Evolutionary conservation across 2,329 filamentous ascomycete species (phyloP), one percentile per base, ranked within the genome.

Genomic region (Alternaria conjuncta): DNA sequence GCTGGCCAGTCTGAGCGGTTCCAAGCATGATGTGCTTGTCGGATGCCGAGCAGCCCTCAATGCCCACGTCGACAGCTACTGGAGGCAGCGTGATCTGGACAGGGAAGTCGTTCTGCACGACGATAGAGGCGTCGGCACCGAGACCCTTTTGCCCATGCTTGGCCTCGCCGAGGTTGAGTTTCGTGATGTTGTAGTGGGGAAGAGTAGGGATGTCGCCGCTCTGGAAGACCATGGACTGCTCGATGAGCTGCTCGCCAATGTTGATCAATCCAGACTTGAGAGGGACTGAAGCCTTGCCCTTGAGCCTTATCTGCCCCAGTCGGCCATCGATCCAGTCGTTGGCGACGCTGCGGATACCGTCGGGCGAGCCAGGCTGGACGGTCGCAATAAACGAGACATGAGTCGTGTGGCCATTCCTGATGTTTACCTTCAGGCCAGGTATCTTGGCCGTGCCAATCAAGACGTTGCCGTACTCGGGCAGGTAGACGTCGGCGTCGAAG

Each of bases 291-390:
- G 93, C 90, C 73, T 90, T 91, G 46, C 91, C 95, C 58, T 89
- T 85, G 13, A 98, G 83, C 64, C 87, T 88, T 61, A 99, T 82
- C 60, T 86, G 84, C 11, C 89, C 86, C 61, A 98, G 83, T 57
- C 88, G 90, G 43, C 94, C 94, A 57, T 92, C 89, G 64, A 99
- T 82, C 90, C 93, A 98, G 78, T 97, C 92, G 77, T 96, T 93
- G 50, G 92, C 93, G 66, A 98, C 87, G 63, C 86, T 87, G 63
- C 92, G 90, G 70, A 97, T 89, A 6, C 90, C 90, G 58, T 94
- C 89, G 13, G 92, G 83, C 72, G 94, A 88, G 28, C 94, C 94
- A 25, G 93, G 91, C 41, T 86, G 83, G 43, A 98, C 81, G 65
- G 96, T 89, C 45, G 91, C 87, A 58, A 96, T 81, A 71, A 98